These are phyloP conservation scores for Phytopythium litorale DNA, from an alignment of 352 stramenopile species.

Conservation along the genomic window DNA sequence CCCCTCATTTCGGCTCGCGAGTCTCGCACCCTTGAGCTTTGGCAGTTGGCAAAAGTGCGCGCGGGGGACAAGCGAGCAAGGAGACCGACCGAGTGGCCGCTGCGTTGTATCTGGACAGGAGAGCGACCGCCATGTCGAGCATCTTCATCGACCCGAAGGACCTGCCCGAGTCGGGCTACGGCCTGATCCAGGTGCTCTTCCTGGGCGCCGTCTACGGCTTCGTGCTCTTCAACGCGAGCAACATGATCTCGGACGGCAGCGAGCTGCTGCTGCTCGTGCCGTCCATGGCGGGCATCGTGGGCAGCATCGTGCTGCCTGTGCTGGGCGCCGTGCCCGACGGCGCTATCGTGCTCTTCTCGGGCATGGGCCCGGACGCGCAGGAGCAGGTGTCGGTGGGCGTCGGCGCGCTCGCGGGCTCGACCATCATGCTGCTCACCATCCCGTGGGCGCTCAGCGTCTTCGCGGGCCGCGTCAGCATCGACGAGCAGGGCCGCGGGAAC, in stretches of 20 bases:
- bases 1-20: background rate
- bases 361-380: conserved; percentile 91
- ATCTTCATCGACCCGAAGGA: conserved; percentile 88
- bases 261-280: conserved; percentile 97
- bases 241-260: conserved; percentile 97
- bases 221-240: conserved; percentile 95
- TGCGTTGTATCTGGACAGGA: too few species aligned
- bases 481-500: conserved; percentile 78
- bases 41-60: conserved; percentile 30
- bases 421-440: conserved; percentile 99
- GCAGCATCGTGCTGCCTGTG: conserved; percentile 95
- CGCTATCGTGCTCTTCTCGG: conserved; percentile 97
- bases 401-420: conserved; percentile 96
- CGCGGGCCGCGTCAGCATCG: conserved; percentile 94
- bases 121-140: conserved; percentile 19
- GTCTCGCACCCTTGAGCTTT: background rate
- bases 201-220: conserved; percentile 96
- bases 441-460: conserved; percentile 94
- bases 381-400: conserved; percentile 95
- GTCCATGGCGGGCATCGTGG: conserved; percentile 94
- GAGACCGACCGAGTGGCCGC: too few species aligned
- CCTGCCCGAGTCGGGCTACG: conserved; percentile 70
- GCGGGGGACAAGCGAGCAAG: conserved; percentile 13
- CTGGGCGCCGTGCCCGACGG: conserved; percentile 97
- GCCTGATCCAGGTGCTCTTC: conserved; percentile 91